Percentiles rank a stretch among this genome's conserved stretches.
phyloP scores from a whole-genome alignment of 192 early-diverging fungal genomes.

The Backusella australiensis region DNA sequence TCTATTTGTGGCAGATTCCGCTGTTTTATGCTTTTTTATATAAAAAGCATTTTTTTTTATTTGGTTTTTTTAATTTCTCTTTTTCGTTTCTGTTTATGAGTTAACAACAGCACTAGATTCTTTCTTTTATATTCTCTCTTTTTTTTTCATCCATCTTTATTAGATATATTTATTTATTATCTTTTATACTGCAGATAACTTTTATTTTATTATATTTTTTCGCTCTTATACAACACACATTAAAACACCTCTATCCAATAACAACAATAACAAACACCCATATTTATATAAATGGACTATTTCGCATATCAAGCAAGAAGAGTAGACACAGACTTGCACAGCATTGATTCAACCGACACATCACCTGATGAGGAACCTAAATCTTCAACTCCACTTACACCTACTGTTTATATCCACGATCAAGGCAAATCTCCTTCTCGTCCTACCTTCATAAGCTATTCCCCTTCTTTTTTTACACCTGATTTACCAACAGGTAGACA shows the following conservation, averaged over 20 bases:
- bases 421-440: background rate
- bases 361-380: background rate
- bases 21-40: conserved; percentile 5
- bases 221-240: background rate
- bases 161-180: no score
- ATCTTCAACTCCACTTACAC: conserved; percentile 12
- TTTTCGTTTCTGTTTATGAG: background rate
- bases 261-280: background rate
- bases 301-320: conserved; percentile 15
- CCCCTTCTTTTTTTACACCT: background rate
- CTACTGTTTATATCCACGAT: conserved; percentile 10
- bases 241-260: no score
- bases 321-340: background rate
- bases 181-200: background rate
- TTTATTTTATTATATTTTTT: background rate
- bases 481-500: background rate
- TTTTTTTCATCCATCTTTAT: background rate
- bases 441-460: background rate
- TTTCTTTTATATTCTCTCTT: background rate
- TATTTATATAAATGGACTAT: conserved; percentile 16
- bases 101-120: background rate
- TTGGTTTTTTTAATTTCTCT: background rate
- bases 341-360: background rate
- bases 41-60: background rate
- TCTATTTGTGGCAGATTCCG: conserved; percentile 1